Base-by-base conservation (phyloP, 208 protist species). In the Leishmania aethiopica region DNA sequence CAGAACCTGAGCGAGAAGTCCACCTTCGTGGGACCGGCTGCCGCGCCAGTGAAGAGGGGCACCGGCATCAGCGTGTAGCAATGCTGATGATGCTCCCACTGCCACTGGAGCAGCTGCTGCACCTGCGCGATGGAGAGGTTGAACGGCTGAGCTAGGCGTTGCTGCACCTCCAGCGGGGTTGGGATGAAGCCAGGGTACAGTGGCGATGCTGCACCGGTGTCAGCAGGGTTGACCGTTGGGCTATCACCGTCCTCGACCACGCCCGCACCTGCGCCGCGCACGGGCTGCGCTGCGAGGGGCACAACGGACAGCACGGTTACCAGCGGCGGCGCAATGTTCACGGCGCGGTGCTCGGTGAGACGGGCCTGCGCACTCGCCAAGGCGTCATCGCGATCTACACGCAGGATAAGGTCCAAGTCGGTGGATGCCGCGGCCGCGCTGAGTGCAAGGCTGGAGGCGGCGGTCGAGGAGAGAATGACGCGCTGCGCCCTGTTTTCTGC, bases 41-140 rank as follows among this genome's bases (percentile, higher is more conserved):
- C 19, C 5, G 73, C 35, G 35, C 47, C 17, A 13, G 32, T 15
- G 37, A 86, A 89, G 64, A 95, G 60, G 51, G 89, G 89, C 5
- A 90, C 11, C 5, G 92, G 89, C 35, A 90, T 82, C 32, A 86
- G 77, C 57, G 89, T 90, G 84, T 95, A 94, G 78, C 85, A 84
- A 81, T 89, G 84, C 80, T 95, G 92, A 75, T 94, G 82, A 77
- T 93, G 82, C 81, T 95, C 92, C 89, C 90, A 95, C 78, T 95
- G 92, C 92, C 92, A 95, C 78, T 92, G 90, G 8, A 95, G 73
- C 8, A 95, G 85, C 80, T 94, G 92, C 80, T 94, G 87, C 57
- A 94, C 71, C 60, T 95, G 90, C 3, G 80, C 76, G 19, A 94
- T 85, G 72, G 75, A 88, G n/a, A 93, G 85, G 84, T 91, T 84